Evolutionary conservation across 2,329 filamentous ascomycete genomes (phyloP).

Genomic region (Fusarium pseudoanthophilum): DNA sequence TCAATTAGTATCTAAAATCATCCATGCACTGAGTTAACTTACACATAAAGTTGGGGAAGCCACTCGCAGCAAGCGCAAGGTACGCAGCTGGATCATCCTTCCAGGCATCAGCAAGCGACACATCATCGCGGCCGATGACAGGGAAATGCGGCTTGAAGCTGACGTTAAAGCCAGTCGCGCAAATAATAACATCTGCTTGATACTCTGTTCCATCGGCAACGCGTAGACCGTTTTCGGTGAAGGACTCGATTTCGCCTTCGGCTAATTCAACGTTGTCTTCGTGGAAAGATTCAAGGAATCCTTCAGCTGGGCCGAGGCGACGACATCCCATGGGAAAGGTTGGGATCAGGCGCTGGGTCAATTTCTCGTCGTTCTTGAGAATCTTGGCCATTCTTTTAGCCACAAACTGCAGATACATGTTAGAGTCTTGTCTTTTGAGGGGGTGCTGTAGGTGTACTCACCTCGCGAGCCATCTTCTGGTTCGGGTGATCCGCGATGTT

Average conservation of each 20-base stretch:
- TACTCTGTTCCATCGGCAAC: conserved; percentile 14
- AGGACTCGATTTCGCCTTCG: conserved; percentile 7
- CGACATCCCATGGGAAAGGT: conserved; percentile 54
- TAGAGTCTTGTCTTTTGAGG: background rate
- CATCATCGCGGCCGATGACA: conserved; percentile 21
- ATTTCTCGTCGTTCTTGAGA: conserved; percentile 2
- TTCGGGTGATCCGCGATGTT: conserved; percentile 12
- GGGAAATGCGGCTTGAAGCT: conserved; percentile 43
- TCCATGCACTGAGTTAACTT: background rate
- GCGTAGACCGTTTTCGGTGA: conserved; percentile 18
- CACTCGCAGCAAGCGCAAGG: conserved; percentile 40
- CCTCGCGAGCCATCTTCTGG: conserved; percentile 11
- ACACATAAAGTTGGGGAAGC: conserved; percentile 43
- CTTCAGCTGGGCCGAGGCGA: conserved; percentile 57
- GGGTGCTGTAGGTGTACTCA: background rate
- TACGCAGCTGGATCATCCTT: conserved; percentile 42
- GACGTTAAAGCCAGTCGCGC: conserved; percentile 37
- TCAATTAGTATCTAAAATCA: accelerated
- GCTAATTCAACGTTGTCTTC: conserved; percentile 39
- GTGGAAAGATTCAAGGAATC: conserved; percentile 50
- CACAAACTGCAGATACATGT: background rate
- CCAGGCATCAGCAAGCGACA: conserved; percentile 42
- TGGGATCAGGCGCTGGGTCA: conserved; percentile 48
- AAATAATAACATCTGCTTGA: conserved; percentile 23
- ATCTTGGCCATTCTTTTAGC: conserved; percentile 6